Evolutionary conservation across 371 early-diverging fungal species (phyloP).

Genomic region (Batrachochytrium dendrobatidis): DNA sequence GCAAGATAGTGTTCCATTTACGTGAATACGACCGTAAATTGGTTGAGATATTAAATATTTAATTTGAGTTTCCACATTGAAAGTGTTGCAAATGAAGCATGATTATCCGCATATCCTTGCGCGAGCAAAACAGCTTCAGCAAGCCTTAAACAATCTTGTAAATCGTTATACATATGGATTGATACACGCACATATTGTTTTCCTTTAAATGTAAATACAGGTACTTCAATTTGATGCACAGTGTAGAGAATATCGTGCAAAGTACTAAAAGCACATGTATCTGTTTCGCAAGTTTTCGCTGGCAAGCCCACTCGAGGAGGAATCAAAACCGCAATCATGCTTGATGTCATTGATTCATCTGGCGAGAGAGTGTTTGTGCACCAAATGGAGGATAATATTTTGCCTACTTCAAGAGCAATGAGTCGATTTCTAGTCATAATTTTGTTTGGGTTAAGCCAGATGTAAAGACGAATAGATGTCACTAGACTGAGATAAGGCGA

Average conservation of each 20-base stretch:
- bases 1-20: no score
- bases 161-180: conserved; percentile 53
- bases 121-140: conserved; percentile 37
- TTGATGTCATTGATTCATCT: conserved; percentile 20
- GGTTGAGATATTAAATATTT: no score
- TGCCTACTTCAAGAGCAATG: conserved; percentile 54
- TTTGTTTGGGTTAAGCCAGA: conserved; percentile 48
- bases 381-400: conserved; percentile 45
- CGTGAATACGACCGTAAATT: no score
- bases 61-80: no score
- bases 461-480: conserved; percentile 43
- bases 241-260: conserved; percentile 38
- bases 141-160: conserved; percentile 40
- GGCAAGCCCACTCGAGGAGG: conserved; percentile 34
- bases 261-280: conserved; percentile 12
- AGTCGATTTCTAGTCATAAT: conserved; percentile 49
- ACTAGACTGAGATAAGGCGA: conserved; percentile 40
- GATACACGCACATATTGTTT: conserved; percentile 48
- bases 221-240: conserved; percentile 37
- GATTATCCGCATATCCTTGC: conserved; percentile 20
- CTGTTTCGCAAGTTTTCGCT: conserved; percentile 5
- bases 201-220: conserved; percentile 41
- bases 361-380: conserved; percentile 46
- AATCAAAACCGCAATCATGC: conserved; percentile 56
- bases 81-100: no score